Conservation (phyloP, 768 basidiomycete genomes). For the Leccinum pellstonianum region DNA sequence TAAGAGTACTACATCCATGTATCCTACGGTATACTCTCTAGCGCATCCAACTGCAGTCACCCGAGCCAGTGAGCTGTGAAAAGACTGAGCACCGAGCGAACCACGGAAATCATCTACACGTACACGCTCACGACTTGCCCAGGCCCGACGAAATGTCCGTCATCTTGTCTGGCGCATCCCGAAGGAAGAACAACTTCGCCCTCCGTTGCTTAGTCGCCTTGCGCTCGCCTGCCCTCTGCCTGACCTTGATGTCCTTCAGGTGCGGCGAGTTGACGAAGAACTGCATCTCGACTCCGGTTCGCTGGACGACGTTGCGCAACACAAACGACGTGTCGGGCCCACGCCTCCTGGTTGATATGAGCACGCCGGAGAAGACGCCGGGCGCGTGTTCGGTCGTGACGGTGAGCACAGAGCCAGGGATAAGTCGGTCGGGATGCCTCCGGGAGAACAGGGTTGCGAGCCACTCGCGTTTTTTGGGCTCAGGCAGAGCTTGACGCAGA, state of each 20-base stretch:
- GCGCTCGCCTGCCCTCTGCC: conserved; percentile 54
- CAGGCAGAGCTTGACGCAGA: conserved; percentile 61
- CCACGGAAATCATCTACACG: conserved; percentile 4
- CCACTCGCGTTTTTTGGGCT: conserved; percentile 67
- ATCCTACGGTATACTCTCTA: conserved; percentile 11
- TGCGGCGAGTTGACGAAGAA: conserved; percentile 86
- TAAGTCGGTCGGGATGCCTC: conserved; percentile 62
- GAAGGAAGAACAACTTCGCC: conserved; percentile 81
- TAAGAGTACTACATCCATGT: conserved; percentile 1
- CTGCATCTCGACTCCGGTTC: conserved; percentile 92
- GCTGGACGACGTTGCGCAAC: conserved; percentile 85
- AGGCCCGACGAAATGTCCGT: conserved; percentile 59
- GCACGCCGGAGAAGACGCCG: conserved; percentile 83
- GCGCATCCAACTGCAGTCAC: not conserved
- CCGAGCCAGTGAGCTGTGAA: conserved; percentile 6
- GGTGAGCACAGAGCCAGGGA: conserved; percentile 84
- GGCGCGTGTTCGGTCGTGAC: conserved; percentile 77
- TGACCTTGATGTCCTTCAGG: conserved; percentile 81
- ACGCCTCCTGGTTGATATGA: conserved; percentile 77
- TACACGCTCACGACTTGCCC: conserved; percentile 23
- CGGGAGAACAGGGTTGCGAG: conserved; percentile 71
- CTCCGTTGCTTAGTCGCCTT: conserved; percentile 58
- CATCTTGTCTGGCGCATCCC: conserved; percentile 86
- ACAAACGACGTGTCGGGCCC: conserved; percentile 88
- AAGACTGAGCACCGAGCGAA: conserved; percentile 3